Base-by-base conservation (phyloP, 2,329 filamentous ascomycete species). In the Curvularia sp. region DNA sequence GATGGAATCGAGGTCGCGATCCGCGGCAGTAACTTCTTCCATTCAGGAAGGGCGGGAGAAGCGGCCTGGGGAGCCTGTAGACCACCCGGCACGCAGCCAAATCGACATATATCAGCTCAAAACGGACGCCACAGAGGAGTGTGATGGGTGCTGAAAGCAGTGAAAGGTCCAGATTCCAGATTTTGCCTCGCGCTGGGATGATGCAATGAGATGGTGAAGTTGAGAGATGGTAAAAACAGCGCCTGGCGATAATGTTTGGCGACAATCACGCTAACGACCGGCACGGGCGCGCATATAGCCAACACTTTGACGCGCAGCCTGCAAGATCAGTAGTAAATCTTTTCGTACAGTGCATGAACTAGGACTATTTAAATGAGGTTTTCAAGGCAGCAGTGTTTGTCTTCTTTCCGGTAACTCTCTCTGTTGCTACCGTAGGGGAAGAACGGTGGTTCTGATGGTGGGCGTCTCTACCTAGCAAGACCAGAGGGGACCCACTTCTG, bases 11-110 rank as follows among this genome's bases (percentile, higher is more conserved):
- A 65, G 61, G 69, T 75, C 73, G 67, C 66, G 65, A 65, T 67
- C 65, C 64, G 65, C 67, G 62, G 67, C 63, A 65, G 70, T 68
- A 67, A 67, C 66, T 67, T 65, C 61, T 63, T 71, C 71, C 71
- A 74, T 71, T 69, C 67, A 72, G 61, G 57, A 61, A 67, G 64
- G 61, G 63, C 67, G 68, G 60, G 60, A 58, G 62, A 61, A 44
- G 64, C 62, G 65, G 67, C 62, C 66, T 63, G 56, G 63, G 74
- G 64, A 69, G 67, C 62, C 66, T 64, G 52, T 58, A 74, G 67
- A 74, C 72, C 70, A 71, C 75, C 71, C 63, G 60, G 63, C 66
- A 64, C 71, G 62, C 62, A 65, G 63, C 68, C 67, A 68, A 70
- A 66, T 60, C 58, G 62, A 62, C 70, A 72, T 73, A 53, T 66